phyloP scores from a whole-genome alignment of 2,329 filamentous ascomycete genomes.

The Pseudogymnoascus sp. region DNA sequence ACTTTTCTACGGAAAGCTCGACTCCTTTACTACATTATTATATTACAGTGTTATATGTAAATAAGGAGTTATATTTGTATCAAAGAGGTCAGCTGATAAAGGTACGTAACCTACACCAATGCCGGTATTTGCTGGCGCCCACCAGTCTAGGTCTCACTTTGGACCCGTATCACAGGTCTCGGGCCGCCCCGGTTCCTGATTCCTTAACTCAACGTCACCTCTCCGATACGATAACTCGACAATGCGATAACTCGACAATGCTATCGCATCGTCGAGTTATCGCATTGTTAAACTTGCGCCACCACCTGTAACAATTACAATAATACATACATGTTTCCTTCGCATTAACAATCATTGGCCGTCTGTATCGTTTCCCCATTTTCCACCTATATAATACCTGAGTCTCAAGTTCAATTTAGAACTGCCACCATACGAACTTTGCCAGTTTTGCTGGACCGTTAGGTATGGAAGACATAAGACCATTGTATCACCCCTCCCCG shows the following conservation, averaged over 20 bases:
- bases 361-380: neutral
- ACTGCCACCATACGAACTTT: neutral
- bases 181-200: neutral
- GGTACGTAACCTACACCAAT: neutral
- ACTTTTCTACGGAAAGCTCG: too few species aligned
- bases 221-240: neutral
- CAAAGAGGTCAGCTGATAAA: neutral
- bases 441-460: neutral
- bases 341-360: neutral
- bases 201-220: neutral
- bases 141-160: neutral
- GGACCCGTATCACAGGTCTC: neutral
- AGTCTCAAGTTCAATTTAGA: neutral
- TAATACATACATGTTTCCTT: neutral
- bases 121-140: neutral
- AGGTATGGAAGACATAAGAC: neutral
- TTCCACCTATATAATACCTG: neutral
- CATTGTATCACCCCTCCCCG: neutral
- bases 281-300: neutral
- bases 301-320: neutral
- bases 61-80: neutral
- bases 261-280: too few species aligned
- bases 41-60: neutral
- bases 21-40: too few species aligned
- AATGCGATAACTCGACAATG: too few species aligned